phyloP scores from a whole-genome alignment of 2,329 filamentous ascomycete species.

The Ceratocystis eucalypticola region DNA sequence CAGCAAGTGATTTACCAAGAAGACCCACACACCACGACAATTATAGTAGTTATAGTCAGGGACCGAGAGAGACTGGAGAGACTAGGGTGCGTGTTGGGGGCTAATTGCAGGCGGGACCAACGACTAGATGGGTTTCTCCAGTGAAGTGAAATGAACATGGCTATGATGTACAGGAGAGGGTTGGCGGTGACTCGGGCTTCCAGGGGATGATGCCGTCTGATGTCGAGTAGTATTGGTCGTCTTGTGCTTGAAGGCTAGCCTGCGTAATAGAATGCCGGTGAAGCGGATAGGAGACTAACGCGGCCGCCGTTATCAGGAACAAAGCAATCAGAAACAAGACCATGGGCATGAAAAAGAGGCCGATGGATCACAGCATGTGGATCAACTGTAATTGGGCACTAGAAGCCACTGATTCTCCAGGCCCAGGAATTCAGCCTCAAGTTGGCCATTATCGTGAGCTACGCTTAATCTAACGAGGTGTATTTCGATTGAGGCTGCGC shows the following conservation, averaged over 20 bases:
- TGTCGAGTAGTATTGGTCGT: background rate
- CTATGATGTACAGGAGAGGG: background rate
- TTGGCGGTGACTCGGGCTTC: background rate
- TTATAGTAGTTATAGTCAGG: background rate
- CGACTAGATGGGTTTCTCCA: background rate
- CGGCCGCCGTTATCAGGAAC: no score
- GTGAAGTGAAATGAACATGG: background rate
- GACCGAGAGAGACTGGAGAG: background rate
- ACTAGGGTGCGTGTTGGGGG: background rate
- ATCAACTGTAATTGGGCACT: no score
- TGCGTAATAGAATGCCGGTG: background rate
- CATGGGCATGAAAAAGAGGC: no score
- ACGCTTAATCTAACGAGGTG: background rate
- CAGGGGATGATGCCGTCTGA: background rate
- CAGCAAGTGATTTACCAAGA: background rate
- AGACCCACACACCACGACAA: slow-evolving; percentile 1
- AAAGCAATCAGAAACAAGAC: background rate
- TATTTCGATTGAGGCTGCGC: background rate
- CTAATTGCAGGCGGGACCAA: background rate
- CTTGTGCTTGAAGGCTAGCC: background rate
- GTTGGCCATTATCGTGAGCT: background rate
- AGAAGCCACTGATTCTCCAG: background rate
- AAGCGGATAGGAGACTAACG: background rate
- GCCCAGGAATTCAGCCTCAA: background rate
- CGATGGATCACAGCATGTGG: no score